Evolutionary conservation across 78 protist species (phyloP).

Genomic region (Dictyostelium discoideum): DNA sequence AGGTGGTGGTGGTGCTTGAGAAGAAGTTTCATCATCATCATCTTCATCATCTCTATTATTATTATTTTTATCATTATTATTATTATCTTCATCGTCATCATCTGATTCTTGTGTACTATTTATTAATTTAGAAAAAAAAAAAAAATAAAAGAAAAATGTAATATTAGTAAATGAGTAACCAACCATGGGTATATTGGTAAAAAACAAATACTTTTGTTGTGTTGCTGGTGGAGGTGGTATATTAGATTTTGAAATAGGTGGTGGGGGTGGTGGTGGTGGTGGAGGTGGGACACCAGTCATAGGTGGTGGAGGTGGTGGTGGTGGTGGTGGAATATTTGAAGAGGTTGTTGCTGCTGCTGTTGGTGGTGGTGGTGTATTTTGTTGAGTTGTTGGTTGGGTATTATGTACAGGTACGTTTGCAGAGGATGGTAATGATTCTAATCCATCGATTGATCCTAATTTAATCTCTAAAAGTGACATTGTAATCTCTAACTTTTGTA

Average conservation of each 20-base stretch:
- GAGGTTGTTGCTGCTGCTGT: neutral
- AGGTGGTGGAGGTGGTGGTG: conserved; percentile 83
- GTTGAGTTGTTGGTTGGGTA: neutral
- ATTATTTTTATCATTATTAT: too few species aligned
- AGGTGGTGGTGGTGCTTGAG: conserved; percentile 26
- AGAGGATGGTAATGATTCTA: conserved; percentile 49
- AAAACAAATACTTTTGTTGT: neutral
- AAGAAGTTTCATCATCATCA: conserved; percentile 5
- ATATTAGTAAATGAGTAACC: too few species aligned
- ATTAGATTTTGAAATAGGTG: conserved; percentile 22
- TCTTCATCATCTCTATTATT: neutral
- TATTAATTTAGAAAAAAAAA: neutral
- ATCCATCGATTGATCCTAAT: conserved; percentile 71
- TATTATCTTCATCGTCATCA: neutral
- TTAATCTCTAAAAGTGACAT: conserved; percentile 77
- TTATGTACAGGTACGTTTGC: conserved; percentile 35
- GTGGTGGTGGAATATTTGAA: conserved; percentile 39
- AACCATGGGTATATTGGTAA: too few species aligned
- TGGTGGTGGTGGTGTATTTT: conserved; percentile 23
- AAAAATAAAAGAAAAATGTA: too few species aligned
- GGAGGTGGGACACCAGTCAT: neutral
- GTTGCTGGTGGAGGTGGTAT: conserved; percentile 45
- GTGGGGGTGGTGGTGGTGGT: conserved; percentile 57
- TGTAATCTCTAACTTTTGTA: conserved; percentile 67
- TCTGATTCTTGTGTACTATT: neutral